Conservation (phyloP, 345 rosid species). For the Bruguiera gymnorhiza region DNA sequence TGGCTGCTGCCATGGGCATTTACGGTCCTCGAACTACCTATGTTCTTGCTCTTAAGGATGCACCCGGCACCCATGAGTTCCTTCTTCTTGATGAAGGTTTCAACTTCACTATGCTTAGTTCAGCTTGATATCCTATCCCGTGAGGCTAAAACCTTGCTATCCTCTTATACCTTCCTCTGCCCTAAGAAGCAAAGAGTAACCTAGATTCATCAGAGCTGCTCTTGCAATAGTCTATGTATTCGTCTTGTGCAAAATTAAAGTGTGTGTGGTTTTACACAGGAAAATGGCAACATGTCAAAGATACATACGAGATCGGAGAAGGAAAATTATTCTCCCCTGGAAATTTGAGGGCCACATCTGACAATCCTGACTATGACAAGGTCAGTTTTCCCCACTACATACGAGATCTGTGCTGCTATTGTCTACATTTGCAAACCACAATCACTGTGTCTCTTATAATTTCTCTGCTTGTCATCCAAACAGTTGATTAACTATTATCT, state of each 20-base stretch:
- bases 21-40: constrained; percentile 94
- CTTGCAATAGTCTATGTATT: too few relatives aligned
- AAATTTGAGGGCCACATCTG: constrained; percentile 91
- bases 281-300: constrained; percentile 96
- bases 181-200: too few relatives aligned
- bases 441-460: neutral
- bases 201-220: too few relatives aligned
- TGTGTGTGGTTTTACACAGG: constrained; percentile 38
- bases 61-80: constrained; percentile 94
- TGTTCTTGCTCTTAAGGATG: constrained; percentile 76
- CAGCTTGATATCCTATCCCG: too few relatives aligned
- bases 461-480: neutral
- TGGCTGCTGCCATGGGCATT: constrained; percentile 90
- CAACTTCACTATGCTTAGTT: too few relatives aligned
- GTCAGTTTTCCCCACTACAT: constrained; percentile 20
- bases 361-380: constrained; percentile 80
- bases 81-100: constrained; percentile 98
- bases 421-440: neutral
- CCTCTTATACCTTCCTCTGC: too few relatives aligned
- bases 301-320: constrained; percentile 76
- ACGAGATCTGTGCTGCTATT: neutral
- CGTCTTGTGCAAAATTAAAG: too few relatives aligned
- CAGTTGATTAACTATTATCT: constrained; percentile 88
- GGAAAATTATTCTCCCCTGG: constrained; percentile 97
- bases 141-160: too few relatives aligned